A percentile compares a stretch with the other conserved stretches of the same genome.
Conservation (phyloP, 805 yeast species). For the Teunomyces funiuensis region DNA sequence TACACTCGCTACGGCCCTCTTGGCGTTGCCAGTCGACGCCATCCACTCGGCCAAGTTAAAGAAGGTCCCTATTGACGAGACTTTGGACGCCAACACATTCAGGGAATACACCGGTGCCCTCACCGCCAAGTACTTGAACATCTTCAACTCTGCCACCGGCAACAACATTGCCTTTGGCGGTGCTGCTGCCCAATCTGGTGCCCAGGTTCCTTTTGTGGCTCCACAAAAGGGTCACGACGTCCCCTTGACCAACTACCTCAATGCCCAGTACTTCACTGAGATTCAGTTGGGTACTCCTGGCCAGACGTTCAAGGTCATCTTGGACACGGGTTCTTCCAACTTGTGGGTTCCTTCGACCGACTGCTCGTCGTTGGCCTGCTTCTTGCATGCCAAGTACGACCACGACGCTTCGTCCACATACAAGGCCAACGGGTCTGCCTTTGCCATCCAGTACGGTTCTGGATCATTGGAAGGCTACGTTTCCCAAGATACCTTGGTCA, state of each 20-base stretch:
- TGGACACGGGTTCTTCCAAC: conserved; percentile 96
- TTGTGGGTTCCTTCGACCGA: conserved; percentile 93
- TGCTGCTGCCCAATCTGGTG: conserved; percentile 10
- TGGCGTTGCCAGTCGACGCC: conserved; percentile 32
- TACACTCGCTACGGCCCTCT: conserved; percentile 41
- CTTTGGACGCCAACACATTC: conserved; percentile 50
- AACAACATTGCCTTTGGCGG: conserved; percentile 26
- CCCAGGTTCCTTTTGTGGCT: conserved; percentile 46
- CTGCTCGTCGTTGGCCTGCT: conserved; percentile 94
- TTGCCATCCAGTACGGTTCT: conserved; percentile 86
- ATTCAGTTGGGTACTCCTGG: conserved; percentile 90
- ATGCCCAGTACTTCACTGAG: conserved; percentile 95
- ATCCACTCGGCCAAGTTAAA: conserved; percentile 56
- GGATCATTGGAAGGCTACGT: conserved; percentile 92
- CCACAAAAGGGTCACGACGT: conserved; percentile 51
- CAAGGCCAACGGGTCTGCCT: conserved; percentile 81
- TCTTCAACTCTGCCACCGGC: conserved; percentile 40
- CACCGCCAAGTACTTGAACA: conserved; percentile 59
- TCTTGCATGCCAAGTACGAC: conserved; percentile 87
- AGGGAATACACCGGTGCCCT: conserved; percentile 56
- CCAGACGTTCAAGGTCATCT: conserved; percentile 87
- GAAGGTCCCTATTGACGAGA: conserved; percentile 58
- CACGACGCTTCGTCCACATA: conserved; percentile 80
- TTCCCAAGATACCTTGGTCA: conserved; percentile 75
- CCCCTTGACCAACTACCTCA: conserved; percentile 89